phyloP scores from a whole-genome alignment of 2,329 filamentous ascomycete genomes.

The Penicillium psychrosexuale region DNA sequence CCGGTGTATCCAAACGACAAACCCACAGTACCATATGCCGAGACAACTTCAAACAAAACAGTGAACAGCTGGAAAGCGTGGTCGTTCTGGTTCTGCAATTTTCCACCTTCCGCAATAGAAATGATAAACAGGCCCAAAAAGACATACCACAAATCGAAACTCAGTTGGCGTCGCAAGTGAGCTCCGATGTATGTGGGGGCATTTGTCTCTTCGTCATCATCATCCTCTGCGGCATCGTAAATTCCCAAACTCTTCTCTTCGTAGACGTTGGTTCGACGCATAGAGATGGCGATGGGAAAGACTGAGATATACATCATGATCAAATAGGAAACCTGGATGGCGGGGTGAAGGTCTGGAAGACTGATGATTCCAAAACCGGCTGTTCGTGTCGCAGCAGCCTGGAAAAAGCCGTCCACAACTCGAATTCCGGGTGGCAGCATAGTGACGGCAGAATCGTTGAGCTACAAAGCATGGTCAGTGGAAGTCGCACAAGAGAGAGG shows the following conservation, averaged over 20 bases:
- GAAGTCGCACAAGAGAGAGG: neutral
- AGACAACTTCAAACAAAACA: slow-evolving; percentile 79
- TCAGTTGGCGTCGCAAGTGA: slow-evolving; percentile 88
- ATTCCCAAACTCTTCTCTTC: slow-evolving; percentile 70
- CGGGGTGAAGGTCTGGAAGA: slow-evolving; percentile 75
- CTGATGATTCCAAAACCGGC: slow-evolving; percentile 85
- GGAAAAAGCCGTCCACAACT: slow-evolving; percentile 83
- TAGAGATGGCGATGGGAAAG: slow-evolving; percentile 92
- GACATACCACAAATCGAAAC: slow-evolving; percentile 97
- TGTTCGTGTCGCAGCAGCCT: slow-evolving; percentile 83
- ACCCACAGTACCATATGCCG: slow-evolving; percentile 91
- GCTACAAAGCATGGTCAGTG: slow-evolving; percentile 43
- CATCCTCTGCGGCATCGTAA: slow-evolving; percentile 62
- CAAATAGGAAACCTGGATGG: slow-evolving; percentile 88
- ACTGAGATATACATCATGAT: slow-evolving; percentile 99
- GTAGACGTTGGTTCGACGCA: slow-evolving; percentile 93
- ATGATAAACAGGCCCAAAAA: slow-evolving; percentile 92
- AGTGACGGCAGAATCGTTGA: slow-evolving; percentile 68
- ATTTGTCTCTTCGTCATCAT: slow-evolving; percentile 51
- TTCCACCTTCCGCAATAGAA: slow-evolving; percentile 75
- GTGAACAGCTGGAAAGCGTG: slow-evolving; percentile 64
- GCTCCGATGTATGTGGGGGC: slow-evolving; percentile 81
- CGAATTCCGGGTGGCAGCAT: slow-evolving; percentile 68
- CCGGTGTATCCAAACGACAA: slow-evolving; percentile 77
- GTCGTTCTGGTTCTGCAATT: slow-evolving; percentile 61